Evolutionary conservation across 75 land plant species (phyloP), one percentile per base, ranked within the genome.

Genomic region (Azolla pinnata): DNA sequence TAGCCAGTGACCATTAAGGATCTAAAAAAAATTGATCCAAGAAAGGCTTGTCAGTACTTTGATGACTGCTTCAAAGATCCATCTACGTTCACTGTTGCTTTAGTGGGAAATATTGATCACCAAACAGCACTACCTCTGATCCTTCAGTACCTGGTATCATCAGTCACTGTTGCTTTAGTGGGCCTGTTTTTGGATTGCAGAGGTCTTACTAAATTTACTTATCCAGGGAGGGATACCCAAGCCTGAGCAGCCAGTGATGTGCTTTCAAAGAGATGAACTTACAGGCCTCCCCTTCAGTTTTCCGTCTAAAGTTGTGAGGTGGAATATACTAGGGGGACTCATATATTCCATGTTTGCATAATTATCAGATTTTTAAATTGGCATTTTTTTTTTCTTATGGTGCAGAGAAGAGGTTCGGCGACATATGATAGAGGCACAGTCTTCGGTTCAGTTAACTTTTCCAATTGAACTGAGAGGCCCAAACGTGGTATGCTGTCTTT

Each of bases 361-460:
- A 20, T 8, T 10, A 29, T 55, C 21, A 55, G 3, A 9, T 3
- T 16, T 55, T 55, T 55, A 4, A 25, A 12, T 29, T 3, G 26
- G 4, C 2, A 8, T 55, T 16, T 55, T 29, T 55, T 29, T 29
- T 55, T 25, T 2, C 27, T 12, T 14, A 46, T 4, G 21, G n/a
- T 46, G 14, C 72, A 93, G 98, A 62, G 97, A 93, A 63, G 85
- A 77, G 23, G 98, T 93, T 4, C 79, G 86, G 47, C 81, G 90
- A 53, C 86, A 83, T 17, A 93, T 93, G 98, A 83, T 89, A 16
- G 98, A 93, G 73, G 98, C 85, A 62, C 98, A 93, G 58, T 89
- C 91, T 68, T 85, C 87, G 32, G 98, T 93, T 58, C 98, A 93
- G 65, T 68, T 93, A 44, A 83, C 87, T 35, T 89, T 93, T 64